These are phyloP conservation scores for Plasmodium gaboni DNA, from an alignment of 169 alveolate species.

Conservation along the genomic window DNA sequence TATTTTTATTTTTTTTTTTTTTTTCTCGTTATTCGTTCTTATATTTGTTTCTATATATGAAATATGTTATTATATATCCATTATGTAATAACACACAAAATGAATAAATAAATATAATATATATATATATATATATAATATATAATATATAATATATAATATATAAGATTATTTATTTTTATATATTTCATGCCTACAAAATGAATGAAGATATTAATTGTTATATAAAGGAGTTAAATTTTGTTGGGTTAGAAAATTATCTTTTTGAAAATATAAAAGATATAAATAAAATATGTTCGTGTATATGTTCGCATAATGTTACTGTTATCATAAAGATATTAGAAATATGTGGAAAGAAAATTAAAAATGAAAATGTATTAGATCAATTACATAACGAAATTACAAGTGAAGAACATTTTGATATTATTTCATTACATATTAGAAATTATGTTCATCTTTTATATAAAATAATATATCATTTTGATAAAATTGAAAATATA, in stretches of 20 bases:
- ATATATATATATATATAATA: slow-evolving; percentile 9
- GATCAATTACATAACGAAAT: slow-evolving; percentile 36
- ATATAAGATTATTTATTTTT: not conserved
- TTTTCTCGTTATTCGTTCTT: too few species aligned
- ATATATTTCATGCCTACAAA: not conserved
- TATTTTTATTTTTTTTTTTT: too few species aligned
- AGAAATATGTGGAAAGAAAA: slow-evolving; percentile 46
- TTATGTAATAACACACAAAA: not conserved
- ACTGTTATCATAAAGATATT: slow-evolving; percentile 9
- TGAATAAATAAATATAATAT: not conserved
- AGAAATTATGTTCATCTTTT: slow-evolving; percentile 30
- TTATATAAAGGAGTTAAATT: slow-evolving; percentile 19
- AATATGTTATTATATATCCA: too few species aligned
- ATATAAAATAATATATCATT: slow-evolving; percentile 20
- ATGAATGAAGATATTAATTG: slow-evolving; percentile 23
- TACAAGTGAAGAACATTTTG: slow-evolving; percentile 4
- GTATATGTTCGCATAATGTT: slow-evolving; percentile 24
- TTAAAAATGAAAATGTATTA: slow-evolving; percentile 11
- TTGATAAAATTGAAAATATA: slow-evolving; percentile 23
- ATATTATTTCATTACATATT: not conserved
- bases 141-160: slow-evolving; percentile 10
- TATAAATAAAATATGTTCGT: slow-evolving; percentile 17
- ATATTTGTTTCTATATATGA: too few species aligned
- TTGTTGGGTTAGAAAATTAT: slow-evolving; percentile 17
- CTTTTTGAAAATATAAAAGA: slow-evolving; percentile 15